Base-by-base conservation (phyloP, 2,329 filamentous ascomycete species). In the Phaeosphaeriaceae sp. region DNA sequence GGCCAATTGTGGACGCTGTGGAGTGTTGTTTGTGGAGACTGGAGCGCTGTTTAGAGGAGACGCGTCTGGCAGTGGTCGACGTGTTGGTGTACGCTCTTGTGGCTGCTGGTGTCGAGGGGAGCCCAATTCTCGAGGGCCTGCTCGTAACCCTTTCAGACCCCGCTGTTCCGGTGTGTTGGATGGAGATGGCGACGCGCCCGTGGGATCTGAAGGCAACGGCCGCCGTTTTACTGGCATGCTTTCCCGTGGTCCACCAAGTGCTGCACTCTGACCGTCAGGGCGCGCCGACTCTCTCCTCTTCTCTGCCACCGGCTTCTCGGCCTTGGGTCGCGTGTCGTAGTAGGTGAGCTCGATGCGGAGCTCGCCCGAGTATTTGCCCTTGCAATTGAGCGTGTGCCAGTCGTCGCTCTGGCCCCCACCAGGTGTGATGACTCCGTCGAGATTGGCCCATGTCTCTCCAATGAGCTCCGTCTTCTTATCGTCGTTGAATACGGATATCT, bases 381-480 rank as follows among this genome's bases (percentile, higher is more conserved):
- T 92, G 83, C 88, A 98, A 63, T 87, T 90, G 66, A 99, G 82
- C 58, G 84, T 88, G 75, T 97, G 93, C 95, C 95, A 99, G 54
- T 92, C 83, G 78, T 99, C 95, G 73, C 86, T 93, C 79, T 97
- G 92, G n/a, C 95, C 93, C 49, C 95, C 95, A 48, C 95, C 93
- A 1, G 88, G 83, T 20, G 93, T 85, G 62, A 99, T 86, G 68
- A 99, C 91, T 67, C 88, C 85, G 66, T 89, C 88, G 58, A 99
- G 83, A 72, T 91, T 90, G 57, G 98, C 87, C 89, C 92, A 97
- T 7, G 91, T 89, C 79, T 99, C 95, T 65, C 95, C 95, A 69
- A 99, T 97, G 64, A 99, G 79, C 67, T 99, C 95, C 0, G 94
- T 98, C 81, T 91, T 96, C 82, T 97, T 98, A 80, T 99, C 95